Evolutionary conservation across 179 eudicot genomes (phyloP), one percentile per base, ranked within the genome.

Genomic region (Silene noctiflora): DNA sequence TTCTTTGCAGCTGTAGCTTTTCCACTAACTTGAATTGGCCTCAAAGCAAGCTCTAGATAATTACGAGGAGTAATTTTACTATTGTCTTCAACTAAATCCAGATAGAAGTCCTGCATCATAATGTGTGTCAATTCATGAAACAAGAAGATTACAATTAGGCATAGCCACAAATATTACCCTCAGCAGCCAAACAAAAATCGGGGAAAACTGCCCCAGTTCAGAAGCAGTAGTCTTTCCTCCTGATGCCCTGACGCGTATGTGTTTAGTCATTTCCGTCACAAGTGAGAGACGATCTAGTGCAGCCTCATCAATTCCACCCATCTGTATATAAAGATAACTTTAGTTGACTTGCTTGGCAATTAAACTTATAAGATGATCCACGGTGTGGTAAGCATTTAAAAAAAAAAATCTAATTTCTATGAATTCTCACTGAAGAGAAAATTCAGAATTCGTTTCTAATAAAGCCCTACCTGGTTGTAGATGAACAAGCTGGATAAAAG

Each of bases 261-360:
- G 96, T 74, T 88, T 96, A 72, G 94, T 93, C 98, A 96, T 89
- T 88, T 96, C 96, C 72, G 99, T 96, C 67, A 96, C 99, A 78
- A 96, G 99, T 75, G 99, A 96, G 56, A 96, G 94, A 39, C 91
- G 94, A 82, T 96, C 99, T 44, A 96, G 86, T 19, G 98, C 96
- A 79, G 98, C 92, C 85, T 96, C 99, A 76, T 96, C 99, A 75
- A 96, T 96, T 53, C 97, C 98, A 77, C 99, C 98, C 98, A 96
- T 96, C 99, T 96, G 89, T 68, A 77, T n/a, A 22, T 44, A 29
- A 13, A 59, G 29, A 74, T 53, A 67, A 25, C 2, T 0, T 24
- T 44, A 11, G 27, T 58, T 19, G 21, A 39, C 31, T 67, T 3
- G n/a, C 69, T 55, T 48, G 17, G 14, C 25, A 6, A 46, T 77